phyloP scores from a whole-genome alignment of 108 stramenopile genomes.

The Nitzschia sp. region DNA sequence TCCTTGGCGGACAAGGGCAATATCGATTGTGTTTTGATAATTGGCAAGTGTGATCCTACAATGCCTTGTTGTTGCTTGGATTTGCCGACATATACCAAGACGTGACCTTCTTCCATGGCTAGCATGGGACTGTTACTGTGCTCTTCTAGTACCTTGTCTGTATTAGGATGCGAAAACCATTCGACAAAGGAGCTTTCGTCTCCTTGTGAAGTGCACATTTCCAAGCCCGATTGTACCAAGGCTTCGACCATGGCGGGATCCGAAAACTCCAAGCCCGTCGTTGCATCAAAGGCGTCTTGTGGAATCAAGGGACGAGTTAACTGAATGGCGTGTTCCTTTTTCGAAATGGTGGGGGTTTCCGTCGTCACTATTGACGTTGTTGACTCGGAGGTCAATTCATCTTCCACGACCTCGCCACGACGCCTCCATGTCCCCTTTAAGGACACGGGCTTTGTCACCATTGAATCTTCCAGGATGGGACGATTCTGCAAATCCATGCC shows the following conservation, averaged over 20 bases:
- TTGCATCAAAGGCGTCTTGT: conserved; percentile 41
- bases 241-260: conserved; percentile 48
- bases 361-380: too few species aligned
- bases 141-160: conserved; percentile 40
- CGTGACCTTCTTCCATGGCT: conserved; percentile 29
- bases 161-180: conserved; percentile 58
- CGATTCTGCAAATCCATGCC: too few species aligned
- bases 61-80: conserved; percentile 38
- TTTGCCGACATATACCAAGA: conserved; percentile 70
- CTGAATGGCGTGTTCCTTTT: not conserved
- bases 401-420: too few species aligned
- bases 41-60: conserved; percentile 67
- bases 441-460: too few species aligned
- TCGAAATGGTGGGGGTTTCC: not conserved
- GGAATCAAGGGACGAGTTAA: conserved; percentile 60
- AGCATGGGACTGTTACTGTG: conserved; percentile 16
- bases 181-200: conserved; percentile 42
- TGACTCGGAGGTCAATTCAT: too few species aligned
- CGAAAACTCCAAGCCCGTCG: conserved; percentile 71
- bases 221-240: conserved; percentile 55
- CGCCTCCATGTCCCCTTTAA: too few species aligned
- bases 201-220: conserved; percentile 31
- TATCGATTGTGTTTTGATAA: conserved; percentile 73
- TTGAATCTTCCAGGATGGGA: too few species aligned
- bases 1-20: conserved; percentile 67